Percentiles rank a stretch among this genome's conserved stretches.
Conservation (phyloP, 768 basidiomycete species). For the Kwoniella newhampshirensis region DNA sequence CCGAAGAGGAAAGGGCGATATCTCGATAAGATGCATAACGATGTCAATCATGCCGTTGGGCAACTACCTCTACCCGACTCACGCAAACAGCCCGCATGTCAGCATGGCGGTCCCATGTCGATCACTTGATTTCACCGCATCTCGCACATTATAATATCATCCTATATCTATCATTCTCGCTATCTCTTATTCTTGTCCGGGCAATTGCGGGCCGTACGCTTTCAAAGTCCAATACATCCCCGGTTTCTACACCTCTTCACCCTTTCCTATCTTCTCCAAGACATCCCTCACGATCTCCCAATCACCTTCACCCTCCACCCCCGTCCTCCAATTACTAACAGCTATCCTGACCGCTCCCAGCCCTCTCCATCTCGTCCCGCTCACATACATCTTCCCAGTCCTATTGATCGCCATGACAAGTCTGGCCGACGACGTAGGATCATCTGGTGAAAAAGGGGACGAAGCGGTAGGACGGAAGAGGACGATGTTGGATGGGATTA, state of each 20-base stretch:
- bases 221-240: too few species aligned
- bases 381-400: conserved; percentile 53
- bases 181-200: too few species aligned
- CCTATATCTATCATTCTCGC: too few species aligned
- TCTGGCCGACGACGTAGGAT: conserved; percentile 16
- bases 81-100: too few species aligned
- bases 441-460: conserved; percentile 29
- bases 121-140: too few species aligned
- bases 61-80: too few species aligned
- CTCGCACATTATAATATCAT: too few species aligned
- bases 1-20: too few species aligned
- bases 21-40: too few species aligned
- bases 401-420: conserved; percentile 53
- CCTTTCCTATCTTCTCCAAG: conserved; percentile 31
- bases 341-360: conserved; percentile 54
- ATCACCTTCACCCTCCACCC: conserved; percentile 29
- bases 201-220: too few species aligned
- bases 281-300: conserved; percentile 31
- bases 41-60: too few species aligned
- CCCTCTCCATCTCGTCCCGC: conserved; percentile 54
- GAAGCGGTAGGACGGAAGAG: conserved; percentile 47
- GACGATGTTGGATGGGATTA: conserved; percentile 54
- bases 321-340: conserved; percentile 53
- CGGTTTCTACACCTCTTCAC: conserved; percentile 5
- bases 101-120: too few species aligned